Evolutionary conservation across 1,139 yeast genomes (phyloP), one percentile per base, ranked within the genome.

Genomic region (Blastobotrys arbuscula): DNA sequence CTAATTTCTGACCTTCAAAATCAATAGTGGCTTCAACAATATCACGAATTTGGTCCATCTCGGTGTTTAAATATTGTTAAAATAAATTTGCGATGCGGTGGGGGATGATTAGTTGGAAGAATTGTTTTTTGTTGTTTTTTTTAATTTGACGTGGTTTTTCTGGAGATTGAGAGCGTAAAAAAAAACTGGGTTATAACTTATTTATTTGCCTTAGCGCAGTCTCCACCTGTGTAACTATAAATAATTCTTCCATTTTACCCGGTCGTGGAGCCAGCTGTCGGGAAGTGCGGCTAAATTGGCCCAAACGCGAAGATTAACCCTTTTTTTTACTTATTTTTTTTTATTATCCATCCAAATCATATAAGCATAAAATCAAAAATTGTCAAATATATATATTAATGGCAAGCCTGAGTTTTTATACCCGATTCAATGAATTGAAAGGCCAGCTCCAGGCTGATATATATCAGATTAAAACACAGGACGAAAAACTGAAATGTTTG

Each of bases 1-100:
- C 74, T 37, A 62, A 57, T 53, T 67, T 67, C 63, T 82, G 89
- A 52, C 86, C 84, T 57, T 75, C 68, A 58, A 75, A 80, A 64
- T 82, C 87, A 54, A 82, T 79, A 47, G 81, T 76, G 39, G 80
- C 82, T 63, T 79, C 82, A 15, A 75, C 46, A 12, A 58, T 31
- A 15, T 53, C 44, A 43, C 48, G 50, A 8, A 64, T 45, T 42
- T 59, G 57, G 43, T 62, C 66, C 63, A 63, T 48, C 6, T 23
- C 13, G 34, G 18, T 39, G 38, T 40, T 40, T 19, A 5, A 7
- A 19, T 38, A 15, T 19, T 30, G 15, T 26, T 28, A 13, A 15
- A 15, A n/a, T 30, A 4, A 20, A 16, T 26, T 39, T 23, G 10
- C 5, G 16, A 12, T 26, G 24, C 7, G 30, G 44, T 34, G 16